Evolutionary conservation across 768 basidiomycete genomes (phyloP).

Genomic region (Roridomyces roridus): DNA sequence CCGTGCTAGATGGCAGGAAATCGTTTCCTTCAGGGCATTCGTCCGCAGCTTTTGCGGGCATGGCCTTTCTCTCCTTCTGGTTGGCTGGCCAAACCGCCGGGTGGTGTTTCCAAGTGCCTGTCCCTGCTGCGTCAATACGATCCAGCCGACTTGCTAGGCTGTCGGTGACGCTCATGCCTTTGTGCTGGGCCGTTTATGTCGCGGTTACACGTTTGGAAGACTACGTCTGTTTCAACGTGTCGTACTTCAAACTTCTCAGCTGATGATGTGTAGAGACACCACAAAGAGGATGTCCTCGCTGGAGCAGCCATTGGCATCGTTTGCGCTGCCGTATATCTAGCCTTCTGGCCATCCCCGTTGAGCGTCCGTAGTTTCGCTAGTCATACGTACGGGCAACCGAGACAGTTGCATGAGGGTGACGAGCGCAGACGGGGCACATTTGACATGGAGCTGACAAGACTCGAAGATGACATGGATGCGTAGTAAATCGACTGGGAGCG

Average conservation of each 20-base stretch:
- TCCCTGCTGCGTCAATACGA: constrained; percentile 39
- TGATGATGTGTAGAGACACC: constrained; percentile 55
- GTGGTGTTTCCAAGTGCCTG: constrained; percentile 54
- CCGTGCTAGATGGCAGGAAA: constrained; percentile 55
- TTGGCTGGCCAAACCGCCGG: constrained; percentile 70
- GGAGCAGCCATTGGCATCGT: constrained; percentile 64
- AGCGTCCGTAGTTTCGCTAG: constrained; percentile 41
- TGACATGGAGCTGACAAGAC: constrained; percentile 54
- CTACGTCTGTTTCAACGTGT: constrained; percentile 51
- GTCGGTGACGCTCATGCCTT: constrained; percentile 54
- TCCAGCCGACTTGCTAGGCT: constrained; percentile 56
- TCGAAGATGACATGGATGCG: constrained; percentile 48
- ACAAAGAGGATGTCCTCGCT: constrained; percentile 72
- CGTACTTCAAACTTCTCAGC: background rate
- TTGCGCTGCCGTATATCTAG: constrained; percentile 54
- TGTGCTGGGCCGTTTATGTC: constrained; percentile 65
- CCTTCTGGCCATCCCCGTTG: constrained; percentile 74
- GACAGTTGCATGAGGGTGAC: constrained; percentile 45
- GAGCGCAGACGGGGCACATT: constrained; percentile 29
- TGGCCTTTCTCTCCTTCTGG: constrained; percentile 67
- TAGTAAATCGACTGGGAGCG: constrained; percentile 23
- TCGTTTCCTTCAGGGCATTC: constrained; percentile 79
- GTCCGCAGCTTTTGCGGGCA: constrained; percentile 68
- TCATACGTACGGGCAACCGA: constrained; percentile 42
- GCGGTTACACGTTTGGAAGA: constrained; percentile 69